Evolutionary conservation across 371 early-diverging fungal species (phyloP), one percentile per base, ranked within the genome.

Genomic region (Apophysomyces ossiformis): DNA sequence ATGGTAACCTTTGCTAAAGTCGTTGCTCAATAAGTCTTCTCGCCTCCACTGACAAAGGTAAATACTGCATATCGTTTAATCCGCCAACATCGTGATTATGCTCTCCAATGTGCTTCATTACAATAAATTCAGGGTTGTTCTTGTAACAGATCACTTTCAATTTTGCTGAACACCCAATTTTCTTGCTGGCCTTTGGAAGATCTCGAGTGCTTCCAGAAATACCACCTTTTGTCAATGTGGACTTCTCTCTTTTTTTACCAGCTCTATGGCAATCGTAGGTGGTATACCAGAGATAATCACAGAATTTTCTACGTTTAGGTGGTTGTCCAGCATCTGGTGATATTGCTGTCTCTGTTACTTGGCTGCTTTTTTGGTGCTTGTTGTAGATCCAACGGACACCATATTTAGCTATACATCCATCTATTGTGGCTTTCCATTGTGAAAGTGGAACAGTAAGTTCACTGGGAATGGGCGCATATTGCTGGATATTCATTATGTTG

Each of bases 121-220:
- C 56, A 1, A 46, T 56, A n/a, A 54, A n/a, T 13, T 16, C 35
- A 32, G 63, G 50, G 9, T 16, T 46, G 4, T 35, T 18, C 9
- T 7, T 6, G 18, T 35, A 63, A 35, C 63, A 63, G 5, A 15
- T 54, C 44, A 41, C 16, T 1, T 6, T 43, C 16, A 64, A 35
- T 7, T 13, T 9, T 9, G 64, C 64, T 11, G 0, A 38, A 58
- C 64, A 64, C 3, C 64, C 64, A 13, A 18, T 43, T n/a, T 57
- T 8, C 35, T 64, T 64, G 43, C 26, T 39, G 1, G 9, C 54
- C 43, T 57, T 57, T 57, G 21, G 58, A 32, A 57, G n/a, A 32
- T 21, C n/a, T 5, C 63, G 50, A 3, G 37, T 13, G 3, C 54
- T 47, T 15, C 43, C 37, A 18, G 26, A 12, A 12, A 7, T 5